These are phyloP conservation scores for Lactuca sativa DNA, from an alignment of 129 eudicot genomes.

Conservation along the genomic window DNA sequence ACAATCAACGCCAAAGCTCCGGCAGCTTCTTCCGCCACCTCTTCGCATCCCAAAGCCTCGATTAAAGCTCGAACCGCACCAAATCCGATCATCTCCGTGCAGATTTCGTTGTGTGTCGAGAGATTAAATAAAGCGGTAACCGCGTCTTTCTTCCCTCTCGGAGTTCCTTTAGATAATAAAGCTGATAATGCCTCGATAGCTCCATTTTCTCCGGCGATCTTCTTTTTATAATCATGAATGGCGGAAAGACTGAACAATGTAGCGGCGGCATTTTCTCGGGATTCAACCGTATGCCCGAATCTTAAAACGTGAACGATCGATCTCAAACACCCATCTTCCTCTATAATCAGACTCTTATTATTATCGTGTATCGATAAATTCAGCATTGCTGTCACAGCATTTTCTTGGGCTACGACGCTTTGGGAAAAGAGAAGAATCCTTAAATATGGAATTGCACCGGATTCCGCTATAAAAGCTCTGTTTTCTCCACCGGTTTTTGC, in stretches of 20 bases:
- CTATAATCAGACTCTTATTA: constrained; percentile 64
- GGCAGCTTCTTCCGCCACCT: constrained; percentile 73
- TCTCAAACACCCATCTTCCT: constrained; percentile 54
- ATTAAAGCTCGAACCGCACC: constrained; percentile 60
- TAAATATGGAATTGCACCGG: constrained; percentile 65
- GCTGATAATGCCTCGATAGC: constrained; percentile 50
- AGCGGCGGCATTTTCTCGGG: constrained; percentile 83
- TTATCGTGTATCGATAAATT: constrained; percentile 73
- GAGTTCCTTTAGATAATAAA: constrained; percentile 48
- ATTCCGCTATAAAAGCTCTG: constrained; percentile 71
- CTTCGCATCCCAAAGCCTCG: constrained; percentile 51
- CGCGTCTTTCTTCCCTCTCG: constrained; percentile 65
- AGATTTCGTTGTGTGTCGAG: constrained; percentile 54
- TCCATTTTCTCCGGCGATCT: constrained; percentile 49
- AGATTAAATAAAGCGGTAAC: constrained; percentile 62
- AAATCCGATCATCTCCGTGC: constrained; percentile 39
- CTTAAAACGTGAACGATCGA: constrained; percentile 57
- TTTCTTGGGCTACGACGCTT: constrained; percentile 64
- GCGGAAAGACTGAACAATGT: constrained; percentile 76
- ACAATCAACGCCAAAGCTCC: constrained; percentile 67
- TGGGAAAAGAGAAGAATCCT: constrained; percentile 47
- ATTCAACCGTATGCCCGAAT: constrained; percentile 58
- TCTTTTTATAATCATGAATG: constrained; percentile 58
- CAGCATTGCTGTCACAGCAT: constrained; percentile 73
- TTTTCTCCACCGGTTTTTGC: constrained; percentile 65